Evolutionary conservation across 305 asterid species (phyloP).

Genomic region (Fraxinus latifolia): DNA sequence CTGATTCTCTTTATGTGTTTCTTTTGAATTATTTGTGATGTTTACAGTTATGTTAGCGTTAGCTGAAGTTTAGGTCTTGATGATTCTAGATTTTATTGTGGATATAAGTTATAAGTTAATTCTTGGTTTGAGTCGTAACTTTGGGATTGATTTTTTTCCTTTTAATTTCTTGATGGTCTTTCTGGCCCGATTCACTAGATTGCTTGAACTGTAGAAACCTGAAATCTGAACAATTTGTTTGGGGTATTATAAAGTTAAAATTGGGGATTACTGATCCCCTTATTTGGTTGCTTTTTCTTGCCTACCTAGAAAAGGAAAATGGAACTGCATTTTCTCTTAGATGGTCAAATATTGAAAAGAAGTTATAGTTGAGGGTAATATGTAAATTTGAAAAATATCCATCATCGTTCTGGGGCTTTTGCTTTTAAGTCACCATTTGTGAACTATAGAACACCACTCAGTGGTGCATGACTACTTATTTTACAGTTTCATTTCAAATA

Average conservation of each 20-base stretch:
- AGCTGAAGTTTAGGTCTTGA: neutral
- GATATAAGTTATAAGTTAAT: neutral
- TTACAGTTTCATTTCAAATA: neutral
- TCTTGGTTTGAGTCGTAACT: neutral
- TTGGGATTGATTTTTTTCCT: neutral
- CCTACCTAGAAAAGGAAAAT: neutral
- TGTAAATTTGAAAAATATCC: neutral
- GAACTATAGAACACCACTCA: neutral
- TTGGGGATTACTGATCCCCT: neutral
- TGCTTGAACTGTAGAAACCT: neutral
- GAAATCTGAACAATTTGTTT: neutral
- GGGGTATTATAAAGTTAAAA: neutral
- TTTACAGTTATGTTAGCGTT: neutral
- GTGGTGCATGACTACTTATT: neutral
- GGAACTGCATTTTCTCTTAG: neutral
- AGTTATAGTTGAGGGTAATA: neutral
- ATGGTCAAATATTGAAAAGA: neutral
- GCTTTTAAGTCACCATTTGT: neutral
- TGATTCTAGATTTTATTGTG: neutral
- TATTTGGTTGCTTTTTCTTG: neutral
- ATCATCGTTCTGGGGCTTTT: neutral
- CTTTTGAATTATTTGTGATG: neutral
- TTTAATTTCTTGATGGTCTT: neutral
- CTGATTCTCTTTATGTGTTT: neutral
- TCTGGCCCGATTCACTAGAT: neutral